phyloP scores from a whole-genome alignment of 768 basidiomycete species.

The Phylloporus sp. region DNA sequence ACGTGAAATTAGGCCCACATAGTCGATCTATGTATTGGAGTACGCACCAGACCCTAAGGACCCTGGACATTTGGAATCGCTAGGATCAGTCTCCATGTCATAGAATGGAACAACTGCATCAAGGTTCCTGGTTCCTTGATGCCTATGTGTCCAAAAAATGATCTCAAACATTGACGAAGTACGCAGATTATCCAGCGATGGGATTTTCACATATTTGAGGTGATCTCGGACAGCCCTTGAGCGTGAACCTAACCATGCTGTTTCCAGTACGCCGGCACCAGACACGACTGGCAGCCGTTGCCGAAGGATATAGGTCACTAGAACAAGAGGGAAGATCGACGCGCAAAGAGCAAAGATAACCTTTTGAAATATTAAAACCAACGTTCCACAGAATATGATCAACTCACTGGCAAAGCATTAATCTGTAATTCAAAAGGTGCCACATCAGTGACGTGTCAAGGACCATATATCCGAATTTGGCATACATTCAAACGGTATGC shows the following conservation, averaged over 20 bases:
- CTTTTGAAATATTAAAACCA: background rate
- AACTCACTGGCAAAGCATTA: background rate
- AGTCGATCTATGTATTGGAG: background rate
- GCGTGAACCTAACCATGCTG: background rate
- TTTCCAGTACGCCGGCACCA: background rate
- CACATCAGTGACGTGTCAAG: background rate
- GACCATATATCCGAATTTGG: background rate
- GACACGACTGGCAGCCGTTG: background rate
- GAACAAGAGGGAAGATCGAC: background rate
- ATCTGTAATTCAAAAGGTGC: background rate
- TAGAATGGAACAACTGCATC: background rate
- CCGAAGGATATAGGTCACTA: background rate
- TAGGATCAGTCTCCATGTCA: background rate
- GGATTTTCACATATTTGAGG: background rate
- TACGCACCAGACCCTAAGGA: background rate
- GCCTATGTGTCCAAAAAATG: background rate
- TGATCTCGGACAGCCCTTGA: background rate
- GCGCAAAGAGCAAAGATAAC: background rate
- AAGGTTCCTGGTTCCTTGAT: too few relatives aligned
- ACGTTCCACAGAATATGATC: background rate
- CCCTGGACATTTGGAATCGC: too few relatives aligned
- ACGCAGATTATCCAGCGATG: background rate
- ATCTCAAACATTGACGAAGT: background rate
- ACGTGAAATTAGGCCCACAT: background rate
- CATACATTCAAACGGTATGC: background rate